Percentiles rank a stretch among this genome's conserved stretches.
phyloP scores from a whole-genome alignment of 1,139 yeast genomes.

The Taiozyma sp. region DNA sequence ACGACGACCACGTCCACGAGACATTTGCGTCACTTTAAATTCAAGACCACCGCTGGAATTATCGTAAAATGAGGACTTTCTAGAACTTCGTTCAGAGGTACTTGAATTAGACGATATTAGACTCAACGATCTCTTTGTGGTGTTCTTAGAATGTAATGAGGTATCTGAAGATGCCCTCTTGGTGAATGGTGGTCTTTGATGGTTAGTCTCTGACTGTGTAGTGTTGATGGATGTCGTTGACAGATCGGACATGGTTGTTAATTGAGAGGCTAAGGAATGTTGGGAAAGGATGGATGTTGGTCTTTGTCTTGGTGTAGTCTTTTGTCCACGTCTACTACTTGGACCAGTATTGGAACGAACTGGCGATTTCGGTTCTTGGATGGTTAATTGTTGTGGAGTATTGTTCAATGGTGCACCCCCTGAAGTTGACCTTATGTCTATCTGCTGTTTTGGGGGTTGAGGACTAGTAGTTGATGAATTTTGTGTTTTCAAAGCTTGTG shows the following conservation, averaged over 20 bases:
- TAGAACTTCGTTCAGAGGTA: slow-evolving; percentile 35
- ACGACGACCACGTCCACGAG: slow-evolving; percentile 24
- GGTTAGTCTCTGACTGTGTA: slow-evolving; percentile 8
- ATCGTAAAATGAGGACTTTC: slow-evolving; percentile 36
- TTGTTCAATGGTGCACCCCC: neutral
- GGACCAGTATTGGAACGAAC: slow-evolving; percentile 5
- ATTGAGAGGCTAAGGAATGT: slow-evolving; percentile 37
- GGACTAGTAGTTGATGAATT: neutral
- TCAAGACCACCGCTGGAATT: slow-evolving; percentile 5
- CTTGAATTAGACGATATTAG: slow-evolving; percentile 37
- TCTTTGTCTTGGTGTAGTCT: slow-evolving; percentile 32
- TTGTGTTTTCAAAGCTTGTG: neutral
- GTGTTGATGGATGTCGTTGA: slow-evolving; percentile 17
- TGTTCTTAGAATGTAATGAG: slow-evolving; percentile 14
- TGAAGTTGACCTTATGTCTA: slow-evolving; percentile 1
- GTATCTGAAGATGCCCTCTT: slow-evolving; percentile 23
- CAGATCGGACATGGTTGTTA: slow-evolving; percentile 20
- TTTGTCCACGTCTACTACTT: neutral
- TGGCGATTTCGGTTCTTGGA: slow-evolving; percentile 21
- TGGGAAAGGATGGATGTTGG: slow-evolving; percentile 70
- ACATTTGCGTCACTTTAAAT: slow-evolving; percentile 3
- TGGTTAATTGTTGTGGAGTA: slow-evolving; percentile 7
- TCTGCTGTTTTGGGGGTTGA: neutral
- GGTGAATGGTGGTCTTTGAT: slow-evolving; percentile 18
- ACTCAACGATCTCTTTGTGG: slow-evolving; percentile 30